Base-by-base conservation (phyloP, 176 grass and related monocot species). In the Aegilops umbellulata region DNA sequence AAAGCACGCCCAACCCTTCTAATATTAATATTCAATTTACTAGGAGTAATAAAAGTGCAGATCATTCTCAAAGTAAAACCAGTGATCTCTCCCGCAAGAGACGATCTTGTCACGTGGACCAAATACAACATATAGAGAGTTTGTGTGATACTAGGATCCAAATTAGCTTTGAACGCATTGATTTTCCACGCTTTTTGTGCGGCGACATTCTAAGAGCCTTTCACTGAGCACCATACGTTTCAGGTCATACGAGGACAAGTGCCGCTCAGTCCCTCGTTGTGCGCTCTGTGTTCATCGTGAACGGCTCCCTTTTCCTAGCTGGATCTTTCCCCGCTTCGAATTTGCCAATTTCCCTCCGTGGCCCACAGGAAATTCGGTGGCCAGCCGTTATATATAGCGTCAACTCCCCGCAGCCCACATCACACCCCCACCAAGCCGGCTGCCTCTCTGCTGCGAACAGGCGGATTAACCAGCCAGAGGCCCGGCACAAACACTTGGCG, bases 361-460 rank as follows among this genome's bases (percentile, higher is more conserved):
- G 65, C 84, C 79, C 89, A 74, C 69, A 9, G 47, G 73, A 87
- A 87, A 75, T 80, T 61, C 31, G 24, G 26, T 35, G 47, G 47
- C 36, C 77, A 73, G 5, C 58, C 25, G 38, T 16, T 91, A 91
- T 85, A 91, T 72, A 91, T 36, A 77, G 8, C 24, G 77, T 57
- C 82, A 70, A 47, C 44, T 67, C 76, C 20, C 71, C 16, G 71
- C 71, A 74, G 39, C 71, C 24, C 34, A 20, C 24, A 24, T 29
- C 35, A 30, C 76, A 60, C 85, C 85, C 63, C 44, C 69, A 75
- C 75, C 78, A 23, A 60, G 25, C 74, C 70, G 32, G 44, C 78
- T 76, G 84, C 80, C 31, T 29, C 38, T 68, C 68, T 39, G 76
- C 47, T 76, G 60, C 85, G 55, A 91, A 86, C 78, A 86, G 44